These are phyloP conservation scores for Backusella psychrophila DNA, from an alignment of 192 early-diverging fungal genomes.

Conservation along the genomic window DNA sequence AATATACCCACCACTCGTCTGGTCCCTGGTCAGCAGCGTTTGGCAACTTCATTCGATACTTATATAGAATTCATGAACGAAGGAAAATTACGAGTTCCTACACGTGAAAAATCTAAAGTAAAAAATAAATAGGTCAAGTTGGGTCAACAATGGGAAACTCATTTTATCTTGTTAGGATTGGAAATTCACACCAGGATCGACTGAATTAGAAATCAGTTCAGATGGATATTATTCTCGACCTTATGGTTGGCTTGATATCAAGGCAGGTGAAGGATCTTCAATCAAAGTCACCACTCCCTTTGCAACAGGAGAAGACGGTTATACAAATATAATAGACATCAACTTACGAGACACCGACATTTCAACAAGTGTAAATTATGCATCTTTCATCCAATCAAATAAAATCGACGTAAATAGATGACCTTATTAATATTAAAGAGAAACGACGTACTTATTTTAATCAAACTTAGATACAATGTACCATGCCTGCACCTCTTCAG, in stretches of 20 bases:
- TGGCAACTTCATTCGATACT: slow-evolving; percentile 55
- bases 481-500: slow-evolving; percentile 58
- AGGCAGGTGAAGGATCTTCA: slow-evolving; percentile 44
- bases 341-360: slow-evolving; percentile 46
- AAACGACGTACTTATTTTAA: neutral
- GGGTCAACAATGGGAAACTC: neutral
- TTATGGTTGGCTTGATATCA: slow-evolving; percentile 74
- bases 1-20: slow-evolving; percentile 43
- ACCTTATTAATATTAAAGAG: neutral
- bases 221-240: slow-evolving; percentile 42
- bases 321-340: slow-evolving; percentile 48
- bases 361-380: slow-evolving; percentile 69
- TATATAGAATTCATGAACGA: slow-evolving; percentile 59
- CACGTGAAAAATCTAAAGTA: slow-evolving; percentile 73
- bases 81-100: slow-evolving; percentile 60
- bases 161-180: slow-evolving; percentile 52
- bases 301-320: slow-evolving; percentile 50
- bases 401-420: slow-evolving; percentile 43
- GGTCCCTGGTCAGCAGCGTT: slow-evolving; percentile 53
- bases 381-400: slow-evolving; percentile 49
- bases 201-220: slow-evolving; percentile 18
- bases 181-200: slow-evolving; percentile 47
- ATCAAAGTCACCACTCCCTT: slow-evolving; percentile 62
- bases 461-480: slow-evolving; percentile 45
- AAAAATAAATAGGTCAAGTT: neutral